A percentile compares a stretch with the other conserved stretches of the same genome.
Evolutionary conservation across 768 basidiomycete genomes (phyloP).

Genomic region (Mycena polygramma): DNA sequence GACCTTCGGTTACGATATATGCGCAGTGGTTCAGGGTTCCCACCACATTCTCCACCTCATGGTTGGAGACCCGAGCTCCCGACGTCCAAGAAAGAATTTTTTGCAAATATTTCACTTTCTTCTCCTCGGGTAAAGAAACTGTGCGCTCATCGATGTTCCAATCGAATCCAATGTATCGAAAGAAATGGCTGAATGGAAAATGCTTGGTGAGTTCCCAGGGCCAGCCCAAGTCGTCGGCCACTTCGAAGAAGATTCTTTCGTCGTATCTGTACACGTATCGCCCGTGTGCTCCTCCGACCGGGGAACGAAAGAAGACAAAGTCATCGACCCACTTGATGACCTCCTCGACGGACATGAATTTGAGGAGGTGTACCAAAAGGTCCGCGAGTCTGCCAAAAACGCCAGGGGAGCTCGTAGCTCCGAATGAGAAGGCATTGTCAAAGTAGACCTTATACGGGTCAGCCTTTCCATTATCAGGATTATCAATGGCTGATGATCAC

Average conservation of each 20-base stretch:
- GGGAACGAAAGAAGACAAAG: conserved; percentile 39
- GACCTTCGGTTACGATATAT: background rate
- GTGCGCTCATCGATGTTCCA: background rate
- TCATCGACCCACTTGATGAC: conserved; percentile 43
- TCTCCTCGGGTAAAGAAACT: background rate
- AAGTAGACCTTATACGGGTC: too few species aligned
- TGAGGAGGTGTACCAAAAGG: conserved; percentile 28
- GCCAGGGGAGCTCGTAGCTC: conserved; percentile 26
- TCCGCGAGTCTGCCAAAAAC: conserved; percentile 39
- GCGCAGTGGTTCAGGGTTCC: conserved; percentile 14
- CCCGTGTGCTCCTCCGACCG: background rate
- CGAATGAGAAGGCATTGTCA: conserved; percentile 35
- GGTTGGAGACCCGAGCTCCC: background rate
- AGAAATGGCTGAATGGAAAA: conserved; percentile 12
- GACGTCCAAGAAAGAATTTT: background rate
- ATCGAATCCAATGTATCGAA: conserved; percentile 28
- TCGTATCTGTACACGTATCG: conserved; percentile 18
- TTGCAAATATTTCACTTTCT: background rate
- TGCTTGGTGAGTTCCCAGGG: conserved; percentile 38
- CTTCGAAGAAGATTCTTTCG: conserved; percentile 27
- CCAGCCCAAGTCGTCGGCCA: conserved; percentile 36
- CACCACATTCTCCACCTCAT: background rate
- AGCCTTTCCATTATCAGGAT: too few species aligned
- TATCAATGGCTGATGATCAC: too few species aligned
- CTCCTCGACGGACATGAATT: conserved; percentile 12